Evolutionary conservation across 2,329 filamentous ascomycete species (phyloP).

Genomic region (Didymella lethalis): DNA sequence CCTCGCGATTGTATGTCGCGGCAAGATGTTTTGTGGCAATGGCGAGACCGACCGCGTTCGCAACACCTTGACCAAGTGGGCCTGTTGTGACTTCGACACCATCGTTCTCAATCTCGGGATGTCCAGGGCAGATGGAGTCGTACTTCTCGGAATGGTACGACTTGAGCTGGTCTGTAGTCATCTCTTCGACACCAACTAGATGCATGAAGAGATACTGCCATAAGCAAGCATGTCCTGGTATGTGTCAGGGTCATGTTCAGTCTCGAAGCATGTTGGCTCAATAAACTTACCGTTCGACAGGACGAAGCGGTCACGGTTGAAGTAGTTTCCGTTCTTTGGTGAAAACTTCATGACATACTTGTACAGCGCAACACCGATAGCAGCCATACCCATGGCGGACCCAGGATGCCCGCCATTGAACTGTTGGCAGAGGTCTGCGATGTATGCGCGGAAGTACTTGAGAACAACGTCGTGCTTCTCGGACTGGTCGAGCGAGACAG

Average conservation of each 20-base stretch:
- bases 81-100: conserved; percentile 67
- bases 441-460: neutral
- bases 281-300: conserved; percentile 53
- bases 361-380: conserved; percentile 68
- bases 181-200: conserved; percentile 61
- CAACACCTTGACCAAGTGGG: neutral
- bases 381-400: conserved; percentile 66
- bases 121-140: conserved; percentile 62
- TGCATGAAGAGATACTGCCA: conserved; percentile 64
- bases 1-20: neutral
- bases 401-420: neutral
- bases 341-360: conserved; percentile 70
- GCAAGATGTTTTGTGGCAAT: neutral
- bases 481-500: neutral
- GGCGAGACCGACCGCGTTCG: neutral
- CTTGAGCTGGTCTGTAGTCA: conserved; percentile 66
- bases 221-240: conserved; percentile 57
- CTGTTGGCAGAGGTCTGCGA: neutral
- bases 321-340: conserved; percentile 63
- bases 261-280: neutral
- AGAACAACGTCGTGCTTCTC: neutral
- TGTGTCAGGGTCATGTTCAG: neutral
- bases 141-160: conserved; percentile 59
- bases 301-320: conserved; percentile 70
- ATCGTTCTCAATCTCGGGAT: conserved; percentile 65